Evolutionary conservation across 2,329 filamentous ascomycete genomes (phyloP).

Genomic region (Teratosphaeria pseudoeucalypti): DNA sequence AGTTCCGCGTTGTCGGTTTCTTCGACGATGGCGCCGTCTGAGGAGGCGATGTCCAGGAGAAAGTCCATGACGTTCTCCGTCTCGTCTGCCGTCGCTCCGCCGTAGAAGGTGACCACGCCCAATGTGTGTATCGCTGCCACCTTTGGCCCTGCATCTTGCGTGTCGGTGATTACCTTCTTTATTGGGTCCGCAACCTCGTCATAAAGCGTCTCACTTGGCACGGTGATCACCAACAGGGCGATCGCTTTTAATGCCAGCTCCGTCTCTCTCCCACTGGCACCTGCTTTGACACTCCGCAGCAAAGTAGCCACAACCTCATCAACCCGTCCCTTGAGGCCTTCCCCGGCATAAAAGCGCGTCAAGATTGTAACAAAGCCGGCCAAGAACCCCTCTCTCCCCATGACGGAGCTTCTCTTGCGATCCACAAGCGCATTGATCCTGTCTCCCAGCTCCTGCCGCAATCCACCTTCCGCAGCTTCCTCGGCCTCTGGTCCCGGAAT

Average conservation of each 20-base stretch:
- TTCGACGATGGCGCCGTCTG: slow-evolving; percentile 62
- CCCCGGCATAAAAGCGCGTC: slow-evolving; percentile 56
- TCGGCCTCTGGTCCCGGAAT: slow-evolving; percentile 44
- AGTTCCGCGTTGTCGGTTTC: slow-evolving; percentile 60
- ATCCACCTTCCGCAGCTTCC: slow-evolving; percentile 40
- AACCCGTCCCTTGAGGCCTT: slow-evolving; percentile 49
- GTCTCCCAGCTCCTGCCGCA: slow-evolving; percentile 53
- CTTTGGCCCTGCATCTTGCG: slow-evolving; percentile 54
- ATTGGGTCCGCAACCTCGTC: slow-evolving; percentile 49
- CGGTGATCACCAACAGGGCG: slow-evolving; percentile 58
- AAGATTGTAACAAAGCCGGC: slow-evolving; percentile 53
- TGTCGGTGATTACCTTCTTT: slow-evolving; percentile 55
- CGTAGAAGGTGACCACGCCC: slow-evolving; percentile 62
- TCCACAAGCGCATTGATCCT: slow-evolving; percentile 63
- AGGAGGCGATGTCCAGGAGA: slow-evolving; percentile 66
- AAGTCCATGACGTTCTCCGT: slow-evolving; percentile 62
- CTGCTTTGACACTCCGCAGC: slow-evolving; percentile 58
- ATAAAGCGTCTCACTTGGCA: slow-evolving; percentile 55
- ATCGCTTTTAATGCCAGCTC: slow-evolving; percentile 62
- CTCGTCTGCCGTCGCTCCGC: slow-evolving; percentile 59
- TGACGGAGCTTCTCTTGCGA: slow-evolving; percentile 66
- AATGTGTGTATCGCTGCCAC: slow-evolving; percentile 63
- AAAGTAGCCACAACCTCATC: slow-evolving; percentile 56
- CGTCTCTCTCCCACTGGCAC: slow-evolving; percentile 58
- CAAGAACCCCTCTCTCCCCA: slow-evolving; percentile 57